These are phyloP conservation scores for Salix exigua DNA, from an alignment of 345 rosid species.

Conservation along the genomic window DNA sequence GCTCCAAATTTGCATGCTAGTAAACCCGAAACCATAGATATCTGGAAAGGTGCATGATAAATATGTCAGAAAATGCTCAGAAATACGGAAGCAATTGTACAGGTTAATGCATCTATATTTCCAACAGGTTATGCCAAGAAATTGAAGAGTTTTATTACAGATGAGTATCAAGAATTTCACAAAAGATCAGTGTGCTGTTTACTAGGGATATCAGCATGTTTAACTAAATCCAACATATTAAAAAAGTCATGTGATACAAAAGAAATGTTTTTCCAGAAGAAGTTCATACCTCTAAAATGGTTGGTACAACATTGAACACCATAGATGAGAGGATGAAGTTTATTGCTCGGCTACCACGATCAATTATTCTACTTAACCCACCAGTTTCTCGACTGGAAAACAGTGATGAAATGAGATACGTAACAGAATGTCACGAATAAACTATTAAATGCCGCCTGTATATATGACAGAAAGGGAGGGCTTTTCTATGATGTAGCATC, in stretches of 20 bases:
- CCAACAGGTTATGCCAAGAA: conserved; percentile 1
- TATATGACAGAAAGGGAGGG: not conserved
- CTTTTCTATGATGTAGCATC: not conserved
- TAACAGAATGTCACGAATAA: conserved; percentile 9
- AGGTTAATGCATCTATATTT: not conserved
- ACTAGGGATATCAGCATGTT: conserved; percentile 2
- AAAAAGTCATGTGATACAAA: conserved; percentile 8
- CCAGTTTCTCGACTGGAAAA: conserved; percentile 94
- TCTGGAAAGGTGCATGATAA: conserved; percentile 55
- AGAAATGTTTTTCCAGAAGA: not conserved
- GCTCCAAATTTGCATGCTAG: conserved; percentile 95
- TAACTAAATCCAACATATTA: not conserved
- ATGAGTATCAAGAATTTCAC: not conserved
- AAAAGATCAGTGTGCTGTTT: not conserved
- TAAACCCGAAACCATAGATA: conserved; percentile 94
- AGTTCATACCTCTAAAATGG: conserved; percentile 75
- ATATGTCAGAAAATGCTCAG: conserved; percentile 29
- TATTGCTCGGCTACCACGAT: conserved; percentile 99
- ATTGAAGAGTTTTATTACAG: conserved; percentile 2
- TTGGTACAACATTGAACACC: conserved; percentile 96
- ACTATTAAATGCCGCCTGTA: not conserved
- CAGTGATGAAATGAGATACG: conserved; percentile 10
- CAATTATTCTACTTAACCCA: conserved; percentile 83
- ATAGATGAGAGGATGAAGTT: conserved; percentile 87
- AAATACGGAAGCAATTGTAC: conserved; percentile 22